Evolutionary conservation across 1,284 basidiomycete genomes (phyloP), one percentile per base, ranked within the genome.

Genomic region (Coniophora puteana): DNA sequence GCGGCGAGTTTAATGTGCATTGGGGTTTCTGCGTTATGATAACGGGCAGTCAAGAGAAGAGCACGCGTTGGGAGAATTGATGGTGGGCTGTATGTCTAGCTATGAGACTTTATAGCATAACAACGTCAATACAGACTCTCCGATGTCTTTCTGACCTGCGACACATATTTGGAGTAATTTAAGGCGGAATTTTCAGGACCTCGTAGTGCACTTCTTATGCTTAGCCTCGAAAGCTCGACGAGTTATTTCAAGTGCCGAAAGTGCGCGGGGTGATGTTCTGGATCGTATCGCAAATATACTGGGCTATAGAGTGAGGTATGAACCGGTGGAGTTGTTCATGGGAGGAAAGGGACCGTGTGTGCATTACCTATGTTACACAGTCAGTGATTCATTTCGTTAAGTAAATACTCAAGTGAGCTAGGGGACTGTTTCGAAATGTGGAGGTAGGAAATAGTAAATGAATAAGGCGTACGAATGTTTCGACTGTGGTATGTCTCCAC

Each of bases 281-380:
- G 24, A 93, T 88, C 69, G 91, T 89, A 53, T 75, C 72, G 0
- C 76, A 72, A 29, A 92, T 72, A 12, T 72, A 65, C 3, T 63
- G 0, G 92, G 91, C 48, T 93, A 89, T 1, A 87, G 88, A 42
- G 74, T 79, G 51, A 93, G 62, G 0, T 86, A 76, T 0, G 89
- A 89, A 7, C 93, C 69, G 55, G 88, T 79, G 61, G 65, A 78
- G 6, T 75, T 38, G 0, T 80, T 72, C 0, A 87, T 74, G 8
- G 76, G 76, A 20, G 89, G 55, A 54, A 78, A 75, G 4, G 69
- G 72, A 3, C 88, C n/a, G n/a, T n/a, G 85, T 1, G 84, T 89
- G 40, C 89, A 61, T 26, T 82, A 78, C 4, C 84, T 78, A 1
- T n/a, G n/a, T n/a, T n/a, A n/a, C 78, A 71, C 23, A 66, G 71